phyloP scores from a whole-genome alignment of 169 alveolate species.

The Plasmodium chabaudi region DNA sequence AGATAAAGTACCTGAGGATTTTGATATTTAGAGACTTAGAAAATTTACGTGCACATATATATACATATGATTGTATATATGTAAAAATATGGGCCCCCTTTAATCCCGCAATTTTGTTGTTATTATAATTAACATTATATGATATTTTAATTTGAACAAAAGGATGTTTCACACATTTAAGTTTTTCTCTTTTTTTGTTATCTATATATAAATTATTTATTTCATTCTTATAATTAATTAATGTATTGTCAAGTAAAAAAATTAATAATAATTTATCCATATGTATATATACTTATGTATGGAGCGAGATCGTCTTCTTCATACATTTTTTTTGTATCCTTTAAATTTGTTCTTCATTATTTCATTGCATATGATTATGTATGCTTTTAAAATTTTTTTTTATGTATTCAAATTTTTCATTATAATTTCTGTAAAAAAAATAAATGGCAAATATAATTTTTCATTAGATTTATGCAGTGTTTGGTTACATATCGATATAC shows the following conservation, averaged over 20 bases:
- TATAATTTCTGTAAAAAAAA: conserved; percentile 51
- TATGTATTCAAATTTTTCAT: conserved; percentile 69
- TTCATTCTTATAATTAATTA: background rate
- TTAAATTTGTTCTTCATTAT: conserved; percentile 43
- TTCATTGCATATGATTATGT: conserved; percentile 25
- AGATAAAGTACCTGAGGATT: background rate
- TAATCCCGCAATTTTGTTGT: background rate
- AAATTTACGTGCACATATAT: too few relatives aligned
- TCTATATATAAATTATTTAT: background rate
- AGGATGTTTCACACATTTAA: too few relatives aligned
- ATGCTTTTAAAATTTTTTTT: conserved; percentile 70
- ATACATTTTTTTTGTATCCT: background rate
- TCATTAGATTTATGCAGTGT: background rate
- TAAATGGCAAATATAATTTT: background rate
- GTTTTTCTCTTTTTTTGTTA: conserved; percentile 19
- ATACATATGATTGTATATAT: too few relatives aligned
- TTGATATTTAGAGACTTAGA: conserved; percentile 16
- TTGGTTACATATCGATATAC: background rate
- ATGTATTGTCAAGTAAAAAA: conserved; percentile 9
- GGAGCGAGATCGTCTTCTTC: background rate
- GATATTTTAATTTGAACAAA: too few relatives aligned
- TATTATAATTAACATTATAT: too few relatives aligned
- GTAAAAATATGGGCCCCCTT: background rate
- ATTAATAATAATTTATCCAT: background rate
- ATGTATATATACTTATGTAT: conserved; percentile 21